Percentiles rank a stretch among this genome's conserved stretches.
Conservation (phyloP, 495 filamentous ascomycete species). For the Hapsidospora chrysogenum region DNA sequence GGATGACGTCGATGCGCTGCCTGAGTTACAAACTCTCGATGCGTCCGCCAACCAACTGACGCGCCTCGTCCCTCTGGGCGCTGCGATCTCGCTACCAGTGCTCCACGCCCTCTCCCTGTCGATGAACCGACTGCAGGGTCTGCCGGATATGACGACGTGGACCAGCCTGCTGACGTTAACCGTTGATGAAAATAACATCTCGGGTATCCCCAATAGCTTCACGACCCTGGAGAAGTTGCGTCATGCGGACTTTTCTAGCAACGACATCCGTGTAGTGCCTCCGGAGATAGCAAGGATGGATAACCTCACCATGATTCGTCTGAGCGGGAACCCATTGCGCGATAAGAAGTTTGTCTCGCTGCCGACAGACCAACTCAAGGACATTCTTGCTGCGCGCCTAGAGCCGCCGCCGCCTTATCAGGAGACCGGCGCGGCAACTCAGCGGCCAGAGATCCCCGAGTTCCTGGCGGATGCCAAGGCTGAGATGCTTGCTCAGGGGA, state of each 20-base stretch:
- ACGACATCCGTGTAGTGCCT: constrained; percentile 61
- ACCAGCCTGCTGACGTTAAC: constrained; percentile 50
- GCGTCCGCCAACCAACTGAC: constrained; percentile 57
- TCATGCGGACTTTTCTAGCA: constrained; percentile 67
- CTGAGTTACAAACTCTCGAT: constrained; percentile 54
- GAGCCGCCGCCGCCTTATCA: constrained; percentile 29
- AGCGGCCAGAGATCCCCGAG: background rate
- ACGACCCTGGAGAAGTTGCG: constrained; percentile 44
- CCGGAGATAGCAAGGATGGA: constrained; percentile 69
- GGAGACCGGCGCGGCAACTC: constrained; percentile 3
- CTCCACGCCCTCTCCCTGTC: constrained; percentile 60
- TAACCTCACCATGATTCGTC: constrained; percentile 47
- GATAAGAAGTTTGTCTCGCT: constrained; percentile 74
- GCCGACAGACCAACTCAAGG: constrained; percentile 67
- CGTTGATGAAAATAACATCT: constrained; percentile 66
- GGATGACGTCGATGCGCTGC: constrained; percentile 33
- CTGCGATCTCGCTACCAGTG: constrained; percentile 36
- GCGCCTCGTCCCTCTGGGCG: constrained; percentile 21
- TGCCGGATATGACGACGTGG: constrained; percentile 63
- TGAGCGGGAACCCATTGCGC: constrained; percentile 73
- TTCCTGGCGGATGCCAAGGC: background rate
- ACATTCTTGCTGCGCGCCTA: constrained; percentile 50
- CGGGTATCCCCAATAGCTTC: constrained; percentile 59
- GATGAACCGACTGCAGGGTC: constrained; percentile 52
- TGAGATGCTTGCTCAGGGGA: background rate